Evolutionary conservation across 2,329 filamentous ascomycete genomes (phyloP), one percentile per base, ranked within the genome.

Genomic region (Clonostachys byssicola): DNA sequence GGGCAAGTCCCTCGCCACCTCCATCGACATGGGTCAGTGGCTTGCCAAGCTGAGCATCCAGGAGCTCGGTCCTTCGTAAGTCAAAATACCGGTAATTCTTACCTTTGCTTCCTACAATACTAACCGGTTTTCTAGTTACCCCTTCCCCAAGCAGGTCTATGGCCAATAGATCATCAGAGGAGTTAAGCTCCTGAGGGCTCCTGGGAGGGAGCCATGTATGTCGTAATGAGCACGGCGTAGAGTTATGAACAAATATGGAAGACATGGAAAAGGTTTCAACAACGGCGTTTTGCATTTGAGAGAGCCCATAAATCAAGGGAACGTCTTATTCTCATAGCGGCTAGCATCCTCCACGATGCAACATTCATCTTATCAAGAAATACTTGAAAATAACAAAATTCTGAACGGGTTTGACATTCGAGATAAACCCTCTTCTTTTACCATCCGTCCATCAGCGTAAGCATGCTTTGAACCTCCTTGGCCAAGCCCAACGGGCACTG

Each of bases 21-120:
- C 80, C 61, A 80, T 99, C 58, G 88, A 96, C 67, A 89, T 94
- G 80, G 94, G 94, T 54, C 92, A 96, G 73, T 99, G 94, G 94
- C 81, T 99, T 56, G 94, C 94, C 44, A 86, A 87, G 63, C 77
- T 96, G 61, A 94, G 91, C 78, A 92, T 99, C 67, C 86, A 92
- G 75, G 92, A 97, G 74, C 77, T 96, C 59, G 94, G 94, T 60
- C 92, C 92, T 72, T 94, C 91, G 87, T 97, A 86, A 79, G 88
- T 88, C 54, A n/a, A 39, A 34, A 42, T 49, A 47, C 34, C 34
- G 12, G 16, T 10, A n/a, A 23, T 34, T 17, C 34, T 16, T 34
- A 10, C 12, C 10, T 20, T 20, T 42, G n/a, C 40, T 34, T 43
- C 6, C 23, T 10, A 30, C 8, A 40, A 44, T 40, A 10, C 34